Percentiles rank a stretch among this genome's conserved stretches.
These are phyloP conservation scores for Saccharata proteae DNA, from an alignment of 2,329 filamentous ascomycete species.

Conservation along the genomic window DNA sequence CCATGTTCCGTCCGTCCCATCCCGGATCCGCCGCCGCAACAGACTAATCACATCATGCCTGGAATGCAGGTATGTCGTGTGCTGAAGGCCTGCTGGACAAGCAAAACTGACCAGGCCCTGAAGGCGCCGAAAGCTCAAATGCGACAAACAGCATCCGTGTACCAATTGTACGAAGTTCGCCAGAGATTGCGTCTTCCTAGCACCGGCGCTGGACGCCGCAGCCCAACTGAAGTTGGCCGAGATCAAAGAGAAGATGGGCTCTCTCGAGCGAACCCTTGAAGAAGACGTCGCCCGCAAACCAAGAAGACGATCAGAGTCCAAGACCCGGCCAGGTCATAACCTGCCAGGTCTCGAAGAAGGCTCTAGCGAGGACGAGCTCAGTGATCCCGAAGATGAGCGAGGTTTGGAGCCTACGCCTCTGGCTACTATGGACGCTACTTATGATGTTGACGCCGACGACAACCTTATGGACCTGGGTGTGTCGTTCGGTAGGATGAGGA, in stretches of 20 bases:
- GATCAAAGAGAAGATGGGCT: conserved; percentile 68
- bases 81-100: conserved; percentile 1
- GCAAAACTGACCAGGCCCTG: conserved; percentile 29
- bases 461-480: conserved; percentile 63
- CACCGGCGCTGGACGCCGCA: conserved; percentile 54
- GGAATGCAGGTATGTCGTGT: conserved; percentile 15
- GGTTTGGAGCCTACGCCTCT: conserved; percentile 51
- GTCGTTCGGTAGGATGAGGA: conserved; percentile 56
- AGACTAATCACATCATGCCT: conserved; percentile 27
- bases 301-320: conserved; percentile 1
- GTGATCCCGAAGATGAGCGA: conserved; percentile 40
- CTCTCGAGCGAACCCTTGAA: conserved; percentile 57
- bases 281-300: conserved; percentile 47
- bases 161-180: conserved; percentile 47
- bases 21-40: conserved; percentile 24
- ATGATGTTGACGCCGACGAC: conserved; percentile 54
- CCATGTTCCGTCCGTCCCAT: conserved; percentile 5
- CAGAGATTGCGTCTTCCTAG: conserved; percentile 51
- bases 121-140: conserved; percentile 65
- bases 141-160: conserved; percentile 62
- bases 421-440: conserved; percentile 53
- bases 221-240: conserved; percentile 60
- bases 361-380: conserved; percentile 43
- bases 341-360: conserved; percentile 32
- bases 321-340: conserved; percentile 8